Base-by-base conservation (phyloP, 2,329 filamentous ascomycete species). In the Pseudogymnoascus sp. region DNA sequence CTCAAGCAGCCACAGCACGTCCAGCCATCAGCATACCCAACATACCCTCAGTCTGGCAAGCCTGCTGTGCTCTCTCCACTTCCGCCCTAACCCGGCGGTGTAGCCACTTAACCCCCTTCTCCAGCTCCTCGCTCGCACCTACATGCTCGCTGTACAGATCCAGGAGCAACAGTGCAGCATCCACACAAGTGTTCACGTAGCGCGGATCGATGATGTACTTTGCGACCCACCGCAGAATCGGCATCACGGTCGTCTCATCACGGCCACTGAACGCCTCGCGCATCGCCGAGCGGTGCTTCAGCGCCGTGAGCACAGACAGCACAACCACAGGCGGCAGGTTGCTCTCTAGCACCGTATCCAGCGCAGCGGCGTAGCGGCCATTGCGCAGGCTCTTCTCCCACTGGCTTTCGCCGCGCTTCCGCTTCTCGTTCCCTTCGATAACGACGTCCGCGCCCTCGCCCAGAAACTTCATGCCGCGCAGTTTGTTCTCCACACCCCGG, bases 371-470 rank as follows among this genome's bases (percentile, higher is more conserved):
- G 74, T 95, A 97, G 65, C 86, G 83, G 10, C 87, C 92, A 71
- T 88, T 87, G 61, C 93, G 86, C 64, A 97, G 81, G 67, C 91
- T 86, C 65, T 82, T 81, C 74, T 97, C 93, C 93, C 95, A 99
- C 5, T 77, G 72, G 56, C 86, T 85, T 69, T 90, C 84, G 73
- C 86, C 87, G 61, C 79, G 79, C 71, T 84, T 86, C 65, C 81
- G 81, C 60, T 79, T 78, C 42, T 89, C 86, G 69, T 90, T 88
- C 44, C 85, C 84, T 60, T 93, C 89, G 70, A 97, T 93, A 69
- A 96, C 84, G 62, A 97, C 92, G 72, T 97, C 92, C 24, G 88
- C 89, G 50, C 87, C 89, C 74, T 96, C 91, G 67, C 91, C 93
- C 19, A 89, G 82, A 71, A 92, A 88, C 71, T 97, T 91, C 65